phyloP scores from a whole-genome alignment of 1,284 basidiomycete genomes.

The Phellinidium pouzarii region DNA sequence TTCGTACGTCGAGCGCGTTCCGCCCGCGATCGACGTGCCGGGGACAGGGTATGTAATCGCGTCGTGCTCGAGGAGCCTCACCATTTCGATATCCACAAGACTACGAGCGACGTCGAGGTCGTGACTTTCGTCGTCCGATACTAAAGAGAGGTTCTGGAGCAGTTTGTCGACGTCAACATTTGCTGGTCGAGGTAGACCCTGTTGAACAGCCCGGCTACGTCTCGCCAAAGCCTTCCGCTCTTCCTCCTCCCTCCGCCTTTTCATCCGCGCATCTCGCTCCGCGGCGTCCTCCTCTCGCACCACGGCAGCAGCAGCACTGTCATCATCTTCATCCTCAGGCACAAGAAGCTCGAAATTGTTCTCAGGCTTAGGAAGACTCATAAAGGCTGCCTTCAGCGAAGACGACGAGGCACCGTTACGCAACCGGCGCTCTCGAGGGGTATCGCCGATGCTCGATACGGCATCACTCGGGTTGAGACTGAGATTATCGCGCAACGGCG shows the following conservation, averaged over 20 bases:
- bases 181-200: conserved; percentile 79
- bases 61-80: conserved; percentile 80
- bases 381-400: conserved; percentile 77
- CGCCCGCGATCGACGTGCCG: conserved; percentile 78
- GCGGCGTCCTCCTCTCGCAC: conserved; percentile 82
- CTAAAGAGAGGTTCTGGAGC: conserved; percentile 46
- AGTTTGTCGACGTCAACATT: conserved; percentile 71
- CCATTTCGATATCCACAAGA: conserved; percentile 78
- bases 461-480: conserved; percentile 77
- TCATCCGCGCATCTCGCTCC: conserved; percentile 80
- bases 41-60: conserved; percentile 84
- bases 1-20: conserved; percentile 65
- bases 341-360: conserved; percentile 97
- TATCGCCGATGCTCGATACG: conserved; percentile 49
- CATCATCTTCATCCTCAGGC: conserved; percentile 75
- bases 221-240: conserved; percentile 74
- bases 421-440: conserved; percentile 69
- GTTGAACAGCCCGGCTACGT: conserved; percentile 78
- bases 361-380: conserved; percentile 84
- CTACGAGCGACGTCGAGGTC: conserved; percentile 47
- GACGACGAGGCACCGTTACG: conserved; percentile 60
- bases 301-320: conserved; percentile 34
- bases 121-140: conserved; percentile 41
- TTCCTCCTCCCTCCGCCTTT: conserved; percentile 68
- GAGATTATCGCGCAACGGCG: conserved; percentile 87